Base-by-base conservation (phyloP, 176 grass and related monocot genomes). In the Triticum timopheevii region DNA sequence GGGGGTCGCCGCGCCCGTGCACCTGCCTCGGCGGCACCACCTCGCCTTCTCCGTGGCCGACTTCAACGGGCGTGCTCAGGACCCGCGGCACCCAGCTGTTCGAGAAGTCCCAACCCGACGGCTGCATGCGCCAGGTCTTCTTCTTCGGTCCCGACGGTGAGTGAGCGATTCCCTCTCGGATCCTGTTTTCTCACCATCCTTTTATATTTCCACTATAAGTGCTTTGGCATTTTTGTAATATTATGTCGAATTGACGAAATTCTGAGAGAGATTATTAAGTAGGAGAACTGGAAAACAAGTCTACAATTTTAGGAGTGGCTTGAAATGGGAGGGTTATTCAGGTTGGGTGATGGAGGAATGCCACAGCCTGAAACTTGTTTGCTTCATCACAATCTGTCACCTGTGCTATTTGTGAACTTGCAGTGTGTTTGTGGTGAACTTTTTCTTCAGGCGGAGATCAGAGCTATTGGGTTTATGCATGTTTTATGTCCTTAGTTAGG, bases 71-170 rank as follows among this genome's bases (percentile, higher is more conserved):
- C 76, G 87, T 49, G 25, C 80, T 96, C 3, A 92, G 82, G 92
- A 92, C 89, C 65, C 81, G 85, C 64, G 83, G 80, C 70, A 91
- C 93, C 9, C 73, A 93, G 61, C 58, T 88, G 15, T 98, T 94
- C 77, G 92, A 96, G 79, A 94, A 89, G 78, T 85, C 85, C 45
- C 92, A 96, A 68, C 97, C 92, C 19, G 88, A 94, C 75, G 92
- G 92, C 3, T 78, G 47, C 84, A 99, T 92, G 20, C 90, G 93
- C 82, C 89, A 99, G 88, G 85, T 96, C 54, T 99, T 96, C 92
- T 98, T 98, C 88, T 99, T 99, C 86, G 94, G 96, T 78, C 97
- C 97, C 38, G 97, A 98, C 20, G 96, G 93, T 93, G 74, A 50
- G 49, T 52, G 13, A 50, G 47, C 0, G 11, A 13, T n/a, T n/a